Conservation (phyloP, 2,329 filamentous ascomycete species). For the Fusarium guadeloupense region DNA sequence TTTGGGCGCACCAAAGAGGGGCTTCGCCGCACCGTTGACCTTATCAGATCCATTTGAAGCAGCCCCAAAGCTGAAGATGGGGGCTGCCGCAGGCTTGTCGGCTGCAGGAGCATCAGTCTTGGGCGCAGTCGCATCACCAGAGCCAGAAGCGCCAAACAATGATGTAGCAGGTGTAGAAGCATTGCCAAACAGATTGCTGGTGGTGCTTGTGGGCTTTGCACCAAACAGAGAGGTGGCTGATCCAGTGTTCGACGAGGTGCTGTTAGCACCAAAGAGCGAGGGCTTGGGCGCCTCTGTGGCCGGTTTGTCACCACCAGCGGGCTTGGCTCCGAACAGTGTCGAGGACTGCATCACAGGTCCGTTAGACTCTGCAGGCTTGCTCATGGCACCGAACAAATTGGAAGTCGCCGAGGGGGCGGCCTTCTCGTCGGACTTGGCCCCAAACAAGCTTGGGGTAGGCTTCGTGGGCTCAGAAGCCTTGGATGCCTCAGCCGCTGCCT, state of each 20-base stretch:
- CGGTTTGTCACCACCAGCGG: conserved; percentile 45
- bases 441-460: conserved; percentile 49
- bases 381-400: conserved; percentile 52
- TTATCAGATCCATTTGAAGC: conserved; percentile 39
- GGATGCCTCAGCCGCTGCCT: conserved; percentile 44
- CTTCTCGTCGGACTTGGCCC: conserved; percentile 47
- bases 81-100: conserved; percentile 38
- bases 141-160: conserved; percentile 44
- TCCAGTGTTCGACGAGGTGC: conserved; percentile 14
- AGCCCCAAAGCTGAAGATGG: conserved; percentile 49
- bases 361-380: conserved; percentile 46
- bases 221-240: conserved; percentile 39
- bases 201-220: conserved; percentile 37
- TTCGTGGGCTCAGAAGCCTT: conserved; percentile 44
- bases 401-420: conserved; percentile 37
- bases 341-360: conserved; percentile 43
- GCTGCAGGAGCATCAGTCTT: conserved; percentile 37
- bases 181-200: conserved; percentile 47
- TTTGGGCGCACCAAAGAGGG: conserved; percentile 51
- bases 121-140: conserved; percentile 24
- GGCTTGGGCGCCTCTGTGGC: conserved; percentile 33
- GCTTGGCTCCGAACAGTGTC: conserved; percentile 49
- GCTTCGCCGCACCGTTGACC: conserved; percentile 47
- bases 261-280: conserved; percentile 47
- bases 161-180: conserved; percentile 39